Percentiles rank a stretch among this genome's conserved stretches.
Evolutionary conservation across 108 stramenopile species (phyloP).

Genomic region (Licmophora abbreviata): DNA sequence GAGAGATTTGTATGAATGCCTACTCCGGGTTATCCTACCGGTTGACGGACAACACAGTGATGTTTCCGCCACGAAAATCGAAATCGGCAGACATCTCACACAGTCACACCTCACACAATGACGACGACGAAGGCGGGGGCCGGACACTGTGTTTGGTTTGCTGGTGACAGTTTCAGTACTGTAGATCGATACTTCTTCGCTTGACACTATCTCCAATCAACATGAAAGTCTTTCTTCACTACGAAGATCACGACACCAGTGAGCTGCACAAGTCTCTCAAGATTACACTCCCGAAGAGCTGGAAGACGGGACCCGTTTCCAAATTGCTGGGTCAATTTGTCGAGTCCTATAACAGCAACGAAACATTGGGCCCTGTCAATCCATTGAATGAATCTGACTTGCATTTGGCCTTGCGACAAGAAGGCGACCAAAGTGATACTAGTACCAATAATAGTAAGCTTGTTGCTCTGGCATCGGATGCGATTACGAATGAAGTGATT

Average conservation of each 20-base stretch:
- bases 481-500: conserved; percentile 52
- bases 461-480: conserved; percentile 57
- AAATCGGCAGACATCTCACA: no score
- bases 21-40: no score
- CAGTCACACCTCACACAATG: no score
- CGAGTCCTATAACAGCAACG: conserved; percentile 76
- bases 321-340: conserved; percentile 70
- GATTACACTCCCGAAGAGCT: conserved; percentile 84
- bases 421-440: conserved; percentile 4
- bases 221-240: conserved; percentile 90
- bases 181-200: no score
- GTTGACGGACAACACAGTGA: no score
- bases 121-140: no score
- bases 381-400: conserved; percentile 30
- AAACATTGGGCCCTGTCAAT: conserved; percentile 38
- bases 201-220: not conserved
- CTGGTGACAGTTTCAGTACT: no score
- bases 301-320: conserved; percentile 76
- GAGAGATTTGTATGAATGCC: no score
- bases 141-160: no score
- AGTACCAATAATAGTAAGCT: conserved; percentile 17
- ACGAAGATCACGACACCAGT: conserved; percentile 77
- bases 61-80: no score
- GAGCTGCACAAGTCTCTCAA: conserved; percentile 77
- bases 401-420: conserved; percentile 49